Percentiles rank a stretch among this genome's conserved stretches.
Conservation (phyloP, 257 asterid genomes). For the Plantago elongata region DNA sequence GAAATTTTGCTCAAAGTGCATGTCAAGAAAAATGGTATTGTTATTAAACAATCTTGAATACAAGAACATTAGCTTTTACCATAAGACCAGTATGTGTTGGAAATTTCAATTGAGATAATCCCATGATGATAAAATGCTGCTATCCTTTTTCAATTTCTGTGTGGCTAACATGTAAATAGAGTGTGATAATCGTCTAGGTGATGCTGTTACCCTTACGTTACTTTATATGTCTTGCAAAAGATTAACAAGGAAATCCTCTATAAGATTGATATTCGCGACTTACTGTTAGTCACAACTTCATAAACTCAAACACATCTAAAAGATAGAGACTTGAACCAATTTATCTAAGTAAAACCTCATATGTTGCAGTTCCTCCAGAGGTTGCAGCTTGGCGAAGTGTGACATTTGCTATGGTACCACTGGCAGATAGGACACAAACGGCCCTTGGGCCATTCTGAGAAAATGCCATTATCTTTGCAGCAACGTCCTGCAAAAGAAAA, state of each 20-base stretch:
- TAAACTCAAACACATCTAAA: conserved; percentile 1
- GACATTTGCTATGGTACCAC: conserved; percentile 53
- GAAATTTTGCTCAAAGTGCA: too few relatives aligned
- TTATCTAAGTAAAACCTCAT: conserved; percentile 34
- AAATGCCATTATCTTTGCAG: conserved; percentile 54
- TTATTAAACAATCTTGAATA: not conserved
- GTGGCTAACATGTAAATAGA: too few relatives aligned
- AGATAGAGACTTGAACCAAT: conserved; percentile 2
- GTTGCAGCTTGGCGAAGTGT: conserved; percentile 50
- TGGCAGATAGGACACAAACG: conserved; percentile 52
- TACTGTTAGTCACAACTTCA: not conserved
- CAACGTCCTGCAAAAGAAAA: conserved; percentile 46
- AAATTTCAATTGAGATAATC: not conserved
- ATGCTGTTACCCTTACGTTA: not conserved
- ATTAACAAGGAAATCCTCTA: conserved; percentile 1
- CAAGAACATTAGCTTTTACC: not conserved
- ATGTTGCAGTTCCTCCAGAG: conserved; percentile 60
- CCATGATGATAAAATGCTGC: not conserved
- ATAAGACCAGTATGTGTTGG: conserved; percentile 1
- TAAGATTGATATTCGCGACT: not conserved
- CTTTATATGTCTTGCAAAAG: not conserved
- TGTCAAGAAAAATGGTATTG: too few relatives aligned
- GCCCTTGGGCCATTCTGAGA: conserved; percentile 50
- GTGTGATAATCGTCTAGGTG: too few relatives aligned
- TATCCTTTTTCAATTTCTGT: not conserved